Conservation (phyloP, 108 stramenopile species). For the Skeletonema grethae region DNA sequence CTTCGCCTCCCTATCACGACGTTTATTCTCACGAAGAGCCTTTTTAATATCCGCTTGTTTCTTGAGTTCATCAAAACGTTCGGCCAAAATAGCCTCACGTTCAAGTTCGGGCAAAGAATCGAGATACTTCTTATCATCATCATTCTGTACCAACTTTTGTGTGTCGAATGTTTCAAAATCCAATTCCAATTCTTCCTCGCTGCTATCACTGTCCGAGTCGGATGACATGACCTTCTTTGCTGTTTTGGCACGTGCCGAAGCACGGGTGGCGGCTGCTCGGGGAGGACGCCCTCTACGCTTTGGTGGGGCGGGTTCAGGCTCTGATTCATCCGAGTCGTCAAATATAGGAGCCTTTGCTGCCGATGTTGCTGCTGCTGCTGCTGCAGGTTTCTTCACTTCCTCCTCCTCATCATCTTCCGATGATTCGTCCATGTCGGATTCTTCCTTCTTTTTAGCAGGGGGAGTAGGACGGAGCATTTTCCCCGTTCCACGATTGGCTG, state of each 20-base stretch:
- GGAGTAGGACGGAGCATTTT: conserved; percentile 66
- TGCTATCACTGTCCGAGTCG: conserved; percentile 49
- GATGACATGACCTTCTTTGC: conserved; percentile 43
- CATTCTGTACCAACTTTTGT: conserved; percentile 70
- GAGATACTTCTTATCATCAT: conserved; percentile 80
- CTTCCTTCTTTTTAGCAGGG: conserved; percentile 30
- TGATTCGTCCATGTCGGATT: conserved; percentile 35
- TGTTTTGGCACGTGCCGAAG: conserved; percentile 23
- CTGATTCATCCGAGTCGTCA: conserved; percentile 37
- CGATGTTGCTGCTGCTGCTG: conserved; percentile 8
- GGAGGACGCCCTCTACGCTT: conserved; percentile 45
- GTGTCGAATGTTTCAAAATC: conserved; percentile 84
- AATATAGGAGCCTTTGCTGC: conserved; percentile 27
- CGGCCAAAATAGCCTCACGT: conserved; percentile 86
- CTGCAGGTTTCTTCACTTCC: conserved; percentile 56
- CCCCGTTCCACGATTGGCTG: conserved; percentile 29
- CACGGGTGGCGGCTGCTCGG: conserved; percentile 33
- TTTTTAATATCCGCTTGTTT: conserved; percentile 83
- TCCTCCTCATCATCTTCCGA: conserved; percentile 54
- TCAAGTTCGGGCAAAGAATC: conserved; percentile 85
- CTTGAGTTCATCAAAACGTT: conserved; percentile 89
- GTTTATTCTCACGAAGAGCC: conserved; percentile 68
- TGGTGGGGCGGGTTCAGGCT: conserved; percentile 28
- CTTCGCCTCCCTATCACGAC: conserved; percentile 48
- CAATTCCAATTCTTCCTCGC: conserved; percentile 78